Evolutionary conservation across 2,329 filamentous ascomycete genomes (phyloP).

Genomic region (Penicillium concentricum): DNA sequence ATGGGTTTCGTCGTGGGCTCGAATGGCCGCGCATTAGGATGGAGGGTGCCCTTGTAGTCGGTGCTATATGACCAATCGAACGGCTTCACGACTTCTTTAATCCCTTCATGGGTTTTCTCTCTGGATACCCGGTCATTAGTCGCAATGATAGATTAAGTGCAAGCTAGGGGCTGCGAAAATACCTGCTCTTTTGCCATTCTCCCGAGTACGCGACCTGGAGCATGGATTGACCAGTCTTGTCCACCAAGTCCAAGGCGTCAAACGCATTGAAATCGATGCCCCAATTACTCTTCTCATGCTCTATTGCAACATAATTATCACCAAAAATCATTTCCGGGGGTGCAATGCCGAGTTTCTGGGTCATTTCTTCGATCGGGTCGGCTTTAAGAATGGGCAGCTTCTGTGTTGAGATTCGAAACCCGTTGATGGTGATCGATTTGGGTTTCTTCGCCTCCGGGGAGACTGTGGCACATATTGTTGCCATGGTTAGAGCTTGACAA

Average conservation of each 20-base stretch:
- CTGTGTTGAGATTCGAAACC: constrained; percentile 74
- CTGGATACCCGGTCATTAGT: constrained; percentile 51
- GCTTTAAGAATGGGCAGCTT: constrained; percentile 95
- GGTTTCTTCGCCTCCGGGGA: constrained; percentile 47
- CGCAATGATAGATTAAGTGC: constrained; percentile 10
- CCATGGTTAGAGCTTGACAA: constrained; percentile 17
- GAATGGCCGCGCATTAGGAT: constrained; percentile 40
- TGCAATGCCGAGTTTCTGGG: constrained; percentile 73
- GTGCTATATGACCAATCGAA: constrained; percentile 99
- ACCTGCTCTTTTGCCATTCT: constrained; percentile 75
- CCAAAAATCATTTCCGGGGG: constrained; percentile 99
- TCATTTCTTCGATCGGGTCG: constrained; percentile 83
- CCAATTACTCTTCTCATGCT: constrained; percentile 75
- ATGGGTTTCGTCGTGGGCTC: constrained; percentile 58
- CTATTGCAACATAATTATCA: constrained; percentile 79
- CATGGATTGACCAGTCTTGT: constrained; percentile 90
- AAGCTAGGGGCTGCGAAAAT: constrained; percentile 3
- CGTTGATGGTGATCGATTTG: constrained; percentile 60
- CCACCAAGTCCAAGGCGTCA: constrained; percentile 84
- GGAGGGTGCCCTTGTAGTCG: constrained; percentile 72
- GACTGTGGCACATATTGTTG: constrained; percentile 55
- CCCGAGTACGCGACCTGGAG: constrained; percentile 89
- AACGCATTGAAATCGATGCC: constrained; percentile 76
- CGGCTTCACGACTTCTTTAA: constrained; percentile 90
- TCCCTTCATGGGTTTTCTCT: constrained; percentile 76